Percentiles rank a stretch among this genome's conserved stretches.
phyloP scores from a whole-genome alignment of 78 protist genomes.

The Bodo saltans region DNA sequence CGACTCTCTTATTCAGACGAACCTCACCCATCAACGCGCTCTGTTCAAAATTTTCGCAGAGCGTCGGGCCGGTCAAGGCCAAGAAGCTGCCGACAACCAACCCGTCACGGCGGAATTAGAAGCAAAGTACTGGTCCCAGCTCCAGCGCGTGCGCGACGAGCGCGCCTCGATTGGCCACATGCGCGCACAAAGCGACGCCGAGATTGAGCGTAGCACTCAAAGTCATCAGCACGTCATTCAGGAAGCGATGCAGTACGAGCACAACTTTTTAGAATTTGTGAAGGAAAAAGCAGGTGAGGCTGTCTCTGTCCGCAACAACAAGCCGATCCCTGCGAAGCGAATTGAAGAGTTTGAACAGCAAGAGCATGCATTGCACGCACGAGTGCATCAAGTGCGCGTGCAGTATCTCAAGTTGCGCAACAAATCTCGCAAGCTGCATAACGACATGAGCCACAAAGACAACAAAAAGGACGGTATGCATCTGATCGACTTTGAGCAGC shows the following conservation, averaged over 20 bases:
- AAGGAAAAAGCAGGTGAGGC: background rate
- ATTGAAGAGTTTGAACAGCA: background rate
- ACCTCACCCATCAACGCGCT: background rate
- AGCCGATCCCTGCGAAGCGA: slow-evolving; percentile 14
- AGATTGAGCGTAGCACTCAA: background rate
- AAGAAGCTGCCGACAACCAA: background rate
- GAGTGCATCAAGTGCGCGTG: background rate
- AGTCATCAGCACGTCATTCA: background rate
- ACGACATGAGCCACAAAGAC: slow-evolving; percentile 22
- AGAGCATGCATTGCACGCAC: background rate
- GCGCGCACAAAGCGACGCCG: background rate
- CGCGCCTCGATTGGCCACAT: background rate
- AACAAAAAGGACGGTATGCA: slow-evolving; percentile 45
- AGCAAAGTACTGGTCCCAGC: background rate
- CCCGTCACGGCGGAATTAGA: background rate
- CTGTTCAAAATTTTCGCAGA: background rate
- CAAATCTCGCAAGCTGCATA: background rate
- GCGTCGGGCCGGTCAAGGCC: background rate
- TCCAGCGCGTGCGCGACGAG: slow-evolving; percentile 9
- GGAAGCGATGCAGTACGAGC: slow-evolving; percentile 9
- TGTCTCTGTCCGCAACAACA: slow-evolving; percentile 1
- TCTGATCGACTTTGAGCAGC: slow-evolving; percentile 85
- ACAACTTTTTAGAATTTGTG: background rate
- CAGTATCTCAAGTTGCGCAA: slow-evolving; percentile 18
- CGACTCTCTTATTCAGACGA: background rate